A percentile compares a stretch with the other conserved stretches of the same genome.
Conservation (phyloP, 1,284 basidiomycete genomes). For the Hymenochaete sp. region DNA sequence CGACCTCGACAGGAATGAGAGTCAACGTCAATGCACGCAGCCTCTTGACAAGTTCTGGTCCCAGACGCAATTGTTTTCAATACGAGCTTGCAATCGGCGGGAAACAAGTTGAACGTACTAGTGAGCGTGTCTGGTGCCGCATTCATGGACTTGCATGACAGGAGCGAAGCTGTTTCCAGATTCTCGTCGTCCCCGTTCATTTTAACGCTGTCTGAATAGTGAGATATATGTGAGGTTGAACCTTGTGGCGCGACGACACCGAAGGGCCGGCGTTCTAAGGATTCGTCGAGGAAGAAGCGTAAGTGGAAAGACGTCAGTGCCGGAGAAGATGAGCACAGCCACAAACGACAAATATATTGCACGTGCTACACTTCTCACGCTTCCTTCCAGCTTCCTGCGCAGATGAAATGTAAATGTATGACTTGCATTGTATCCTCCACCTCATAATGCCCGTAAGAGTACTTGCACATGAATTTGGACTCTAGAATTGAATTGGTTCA, state of each 20-base stretch:
- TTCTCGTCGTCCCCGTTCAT: constrained; percentile 20
- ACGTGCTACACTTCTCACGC: too few species aligned
- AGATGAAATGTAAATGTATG: too few species aligned
- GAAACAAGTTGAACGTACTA: constrained; percentile 37
- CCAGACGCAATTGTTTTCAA: neutral
- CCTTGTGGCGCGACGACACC: too few species aligned
- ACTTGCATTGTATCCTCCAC: too few species aligned
- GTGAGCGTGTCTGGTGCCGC: constrained; percentile 64
- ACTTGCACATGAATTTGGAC: neutral
- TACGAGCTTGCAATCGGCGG: neutral
- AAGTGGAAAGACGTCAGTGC: too few species aligned
- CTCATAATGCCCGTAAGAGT: constrained; percentile 52
- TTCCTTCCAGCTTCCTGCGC: too few species aligned
- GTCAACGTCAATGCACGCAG: constrained; percentile 69
- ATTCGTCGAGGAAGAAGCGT: too few species aligned
- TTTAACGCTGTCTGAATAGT: too few species aligned
- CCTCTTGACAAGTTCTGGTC: constrained; percentile 67
- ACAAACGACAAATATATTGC: too few species aligned
- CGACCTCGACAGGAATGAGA: constrained; percentile 77
- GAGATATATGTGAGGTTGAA: too few species aligned
- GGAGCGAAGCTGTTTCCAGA: constrained; percentile 40
- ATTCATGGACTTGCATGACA: constrained; percentile 39
- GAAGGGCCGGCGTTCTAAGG: too few species aligned
- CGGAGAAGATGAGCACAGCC: too few species aligned
- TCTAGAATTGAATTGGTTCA: neutral